Conservation (phyloP, 495 filamentous ascomycete genomes). For the Podospora fimiseda region DNA sequence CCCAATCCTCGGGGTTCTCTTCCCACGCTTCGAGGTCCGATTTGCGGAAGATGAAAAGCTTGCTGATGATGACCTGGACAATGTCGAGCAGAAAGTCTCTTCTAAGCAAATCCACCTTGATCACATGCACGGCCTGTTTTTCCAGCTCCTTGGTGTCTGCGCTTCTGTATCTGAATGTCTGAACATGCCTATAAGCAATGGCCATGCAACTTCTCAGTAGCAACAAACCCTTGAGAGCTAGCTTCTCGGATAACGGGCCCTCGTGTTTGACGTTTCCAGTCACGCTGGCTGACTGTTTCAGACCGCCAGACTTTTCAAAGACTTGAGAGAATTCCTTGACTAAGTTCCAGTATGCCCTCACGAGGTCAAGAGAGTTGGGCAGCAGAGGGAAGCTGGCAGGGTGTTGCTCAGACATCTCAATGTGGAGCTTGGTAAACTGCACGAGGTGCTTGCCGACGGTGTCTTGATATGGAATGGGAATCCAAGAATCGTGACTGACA, state of each 20-base stretch:
- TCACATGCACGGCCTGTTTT: slow-evolving; percentile 51
- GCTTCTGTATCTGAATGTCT: slow-evolving; percentile 75
- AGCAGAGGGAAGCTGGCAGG: slow-evolving; percentile 75
- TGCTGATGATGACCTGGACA: slow-evolving; percentile 75
- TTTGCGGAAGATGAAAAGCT: slow-evolving; percentile 81
- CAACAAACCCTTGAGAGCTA: slow-evolving; percentile 73
- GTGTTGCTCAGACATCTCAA: slow-evolving; percentile 70
- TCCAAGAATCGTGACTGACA: slow-evolving; percentile 41
- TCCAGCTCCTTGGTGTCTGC: slow-evolving; percentile 64
- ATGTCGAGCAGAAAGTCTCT: slow-evolving; percentile 67
- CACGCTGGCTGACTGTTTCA: slow-evolving; percentile 38
- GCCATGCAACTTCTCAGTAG: slow-evolving; percentile 76
- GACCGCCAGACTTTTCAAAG: slow-evolving; percentile 48
- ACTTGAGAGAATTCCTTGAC: slow-evolving; percentile 67
- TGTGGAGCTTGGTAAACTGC: slow-evolving; percentile 85
- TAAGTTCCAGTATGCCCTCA: slow-evolving; percentile 76
- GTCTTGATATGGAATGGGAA: slow-evolving; percentile 38
- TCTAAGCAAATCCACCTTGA: slow-evolving; percentile 68
- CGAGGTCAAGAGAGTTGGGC: slow-evolving; percentile 66
- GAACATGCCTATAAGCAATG: slow-evolving; percentile 71
- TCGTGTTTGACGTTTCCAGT: slow-evolving; percentile 49
- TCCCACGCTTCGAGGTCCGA: slow-evolving; percentile 85
- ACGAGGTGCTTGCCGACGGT: slow-evolving; percentile 76
- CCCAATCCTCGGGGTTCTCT: slow-evolving; percentile 90
- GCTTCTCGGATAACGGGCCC: slow-evolving; percentile 60